phyloP scores from a whole-genome alignment of 441 rosid genomes.

The Biscutella auriculata region DNA sequence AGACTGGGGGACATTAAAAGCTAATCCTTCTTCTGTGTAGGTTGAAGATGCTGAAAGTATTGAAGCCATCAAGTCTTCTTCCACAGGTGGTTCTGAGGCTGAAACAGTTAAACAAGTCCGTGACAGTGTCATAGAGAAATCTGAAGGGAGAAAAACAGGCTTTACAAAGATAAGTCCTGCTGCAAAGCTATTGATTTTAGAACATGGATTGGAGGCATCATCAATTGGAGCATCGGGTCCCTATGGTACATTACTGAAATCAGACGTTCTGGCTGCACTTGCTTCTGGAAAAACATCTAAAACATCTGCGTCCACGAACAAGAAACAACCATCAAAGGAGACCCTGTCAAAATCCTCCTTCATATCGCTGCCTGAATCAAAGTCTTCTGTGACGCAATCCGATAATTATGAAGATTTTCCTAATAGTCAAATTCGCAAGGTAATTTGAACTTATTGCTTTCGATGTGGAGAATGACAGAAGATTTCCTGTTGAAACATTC shows the following conservation, averaged over 20 bases:
- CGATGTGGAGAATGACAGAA: neutral
- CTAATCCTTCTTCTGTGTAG: constrained; percentile 32
- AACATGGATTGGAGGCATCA: constrained; percentile 72
- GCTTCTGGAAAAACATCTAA: constrained; percentile 56
- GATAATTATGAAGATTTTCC: constrained; percentile 75
- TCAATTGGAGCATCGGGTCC: constrained; percentile 74
- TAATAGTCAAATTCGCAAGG: constrained; percentile 98
- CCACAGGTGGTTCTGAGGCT: constrained; percentile 28
- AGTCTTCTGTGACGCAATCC: constrained; percentile 32
- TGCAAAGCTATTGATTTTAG: constrained; percentile 66
- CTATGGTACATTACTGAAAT: constrained; percentile 72
- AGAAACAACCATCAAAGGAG: constrained; percentile 34
- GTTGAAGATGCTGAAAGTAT: constrained; percentile 80
- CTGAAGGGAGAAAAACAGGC: constrained; percentile 25
- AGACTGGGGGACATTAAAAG: constrained; percentile 2
- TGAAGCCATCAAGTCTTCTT: constrained; percentile 52
- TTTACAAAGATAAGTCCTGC: constrained; percentile 86
- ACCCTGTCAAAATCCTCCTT: constrained; percentile 29
- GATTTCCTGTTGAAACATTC: neutral
- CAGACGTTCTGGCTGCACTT: constrained; percentile 72
- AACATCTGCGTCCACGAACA: constrained; percentile 30
- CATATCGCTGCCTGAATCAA: constrained; percentile 27
- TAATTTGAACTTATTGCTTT: constrained; percentile 18
- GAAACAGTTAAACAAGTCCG: constrained; percentile 36
- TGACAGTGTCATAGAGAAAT: constrained; percentile 33